A percentile compares a stretch with the other conserved stretches of the same genome.
Conservation (phyloP, 129 eudicot species). For the Tagetes erecta region DNA sequence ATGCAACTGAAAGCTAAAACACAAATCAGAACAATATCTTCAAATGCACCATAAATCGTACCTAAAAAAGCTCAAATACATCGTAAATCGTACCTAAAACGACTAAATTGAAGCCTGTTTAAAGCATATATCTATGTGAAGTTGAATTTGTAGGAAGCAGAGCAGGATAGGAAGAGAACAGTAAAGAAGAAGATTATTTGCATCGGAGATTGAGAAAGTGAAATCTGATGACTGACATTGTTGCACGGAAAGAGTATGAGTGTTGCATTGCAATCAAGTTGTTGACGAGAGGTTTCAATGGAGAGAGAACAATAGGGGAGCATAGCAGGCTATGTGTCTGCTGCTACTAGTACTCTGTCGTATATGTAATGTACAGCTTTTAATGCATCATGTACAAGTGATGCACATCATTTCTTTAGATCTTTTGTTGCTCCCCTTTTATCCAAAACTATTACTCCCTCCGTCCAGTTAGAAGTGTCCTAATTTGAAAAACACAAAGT, state of each 20-base stretch:
- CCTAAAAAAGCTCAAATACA: not conserved
- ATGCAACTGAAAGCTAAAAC: conserved; percentile 12
- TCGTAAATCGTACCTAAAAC: not conserved
- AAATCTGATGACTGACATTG: conserved; percentile 35
- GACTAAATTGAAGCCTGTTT: conserved; percentile 23
- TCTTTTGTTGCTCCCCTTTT: conserved; percentile 19
- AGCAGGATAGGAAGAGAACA: conserved; percentile 18
- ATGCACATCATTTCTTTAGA: conserved; percentile 14
- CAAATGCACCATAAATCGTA: conserved; percentile 15
- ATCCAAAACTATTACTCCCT: not conserved
- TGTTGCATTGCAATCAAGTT: conserved; percentile 14
- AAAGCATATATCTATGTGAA: conserved; percentile 14
- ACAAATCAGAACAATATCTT: not conserved
- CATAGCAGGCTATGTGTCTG: conserved; percentile 38
- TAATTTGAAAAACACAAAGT: too few relatives aligned
- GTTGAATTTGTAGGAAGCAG: conserved; percentile 8
- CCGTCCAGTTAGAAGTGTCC: too few relatives aligned
- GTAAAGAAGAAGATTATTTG: conserved; percentile 31
- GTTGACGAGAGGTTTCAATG: conserved; percentile 37
- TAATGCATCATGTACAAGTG: conserved; percentile 16
- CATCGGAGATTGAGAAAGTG: conserved; percentile 33
- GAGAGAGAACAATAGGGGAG: conserved; percentile 34
- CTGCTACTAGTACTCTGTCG: conserved; percentile 34
- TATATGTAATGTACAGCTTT: conserved; percentile 16
- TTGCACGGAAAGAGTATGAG: conserved; percentile 28